Conservation (phyloP, 2,329 filamentous ascomycete species). For the Talaromyces sp. region DNA sequence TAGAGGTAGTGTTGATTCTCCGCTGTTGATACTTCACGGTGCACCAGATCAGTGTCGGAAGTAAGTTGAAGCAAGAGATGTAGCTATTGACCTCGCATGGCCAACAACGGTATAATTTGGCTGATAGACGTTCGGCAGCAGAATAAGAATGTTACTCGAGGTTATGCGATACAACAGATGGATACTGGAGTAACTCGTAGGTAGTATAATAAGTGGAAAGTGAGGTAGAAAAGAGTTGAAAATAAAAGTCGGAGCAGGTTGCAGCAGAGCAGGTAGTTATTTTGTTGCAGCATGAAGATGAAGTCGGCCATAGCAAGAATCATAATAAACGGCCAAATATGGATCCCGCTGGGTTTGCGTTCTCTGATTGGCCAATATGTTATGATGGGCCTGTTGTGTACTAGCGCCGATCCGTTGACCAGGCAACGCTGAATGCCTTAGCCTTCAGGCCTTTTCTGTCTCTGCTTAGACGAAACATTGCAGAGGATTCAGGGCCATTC, state of each 20-base stretch:
- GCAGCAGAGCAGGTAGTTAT: constrained; percentile 5
- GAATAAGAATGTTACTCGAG: constrained; percentile 15
- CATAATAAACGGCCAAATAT: constrained; percentile 3
- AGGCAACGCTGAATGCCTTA: constrained; percentile 37
- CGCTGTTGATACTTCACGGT: not conserved
- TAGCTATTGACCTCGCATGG: constrained; percentile 12
- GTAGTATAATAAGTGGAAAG: not conserved
- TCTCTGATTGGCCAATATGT: constrained; percentile 39
- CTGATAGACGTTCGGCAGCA: not conserved
- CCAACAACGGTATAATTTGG: not conserved
- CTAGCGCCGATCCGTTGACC: constrained; percentile 36
- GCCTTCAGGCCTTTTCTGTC: constrained; percentile 11
- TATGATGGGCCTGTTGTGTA: constrained; percentile 32
- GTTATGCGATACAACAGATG: constrained; percentile 18
- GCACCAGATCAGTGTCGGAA: not conserved
- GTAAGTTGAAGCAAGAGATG: constrained; percentile 2
- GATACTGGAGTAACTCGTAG: not conserved
- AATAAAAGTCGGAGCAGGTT: constrained; percentile 11
- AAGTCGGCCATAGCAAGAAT: constrained; percentile 24
- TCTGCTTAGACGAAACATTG: not conserved
- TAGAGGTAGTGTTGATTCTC: not conserved
- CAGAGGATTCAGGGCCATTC: not conserved
- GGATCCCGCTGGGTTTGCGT: constrained; percentile 28
- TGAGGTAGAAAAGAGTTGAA: constrained; percentile 18
- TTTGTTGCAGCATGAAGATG: not conserved